A percentile compares a stretch with the other conserved stretches of the same genome.
phyloP scores from a whole-genome alignment of 2,329 filamentous ascomycete species.

The Hymenoscyphus scutula region DNA sequence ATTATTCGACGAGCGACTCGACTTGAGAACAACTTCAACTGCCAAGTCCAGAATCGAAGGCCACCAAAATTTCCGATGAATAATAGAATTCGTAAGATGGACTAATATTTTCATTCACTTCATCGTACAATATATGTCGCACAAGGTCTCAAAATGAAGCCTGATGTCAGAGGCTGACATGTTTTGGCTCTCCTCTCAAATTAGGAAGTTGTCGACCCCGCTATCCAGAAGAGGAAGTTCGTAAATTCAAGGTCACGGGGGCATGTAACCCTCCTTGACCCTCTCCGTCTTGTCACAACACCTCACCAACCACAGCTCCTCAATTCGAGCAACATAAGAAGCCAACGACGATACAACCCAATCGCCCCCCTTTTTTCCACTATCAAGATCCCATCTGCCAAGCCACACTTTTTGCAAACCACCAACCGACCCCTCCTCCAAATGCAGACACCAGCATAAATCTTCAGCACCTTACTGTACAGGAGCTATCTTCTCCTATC shows the following conservation, averaged over 20 bases:
- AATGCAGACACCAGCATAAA: background rate
- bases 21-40: no score
- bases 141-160: background rate
- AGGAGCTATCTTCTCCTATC: no score
- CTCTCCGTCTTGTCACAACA: background rate
- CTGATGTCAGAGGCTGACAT: background rate
- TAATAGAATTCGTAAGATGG: no score
- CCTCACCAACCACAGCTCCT: background rate
- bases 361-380: background rate
- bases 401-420: background rate
- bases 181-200: background rate
- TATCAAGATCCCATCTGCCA: constrained; percentile 5
- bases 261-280: background rate
- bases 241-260: constrained; percentile 1
- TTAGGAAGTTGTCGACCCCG: constrained; percentile 49
- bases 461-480: background rate
- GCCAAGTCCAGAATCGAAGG: no score
- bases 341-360: background rate
- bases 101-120: no score
- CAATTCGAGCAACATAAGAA: background rate
- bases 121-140: no score
- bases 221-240: constrained; percentile 17
- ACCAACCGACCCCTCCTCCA: background rate
- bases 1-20: no score
- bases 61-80: no score